Evolutionary conservation across 2,329 filamentous ascomycete genomes (phyloP).

Genomic region (Leptographium radiaticola): DNA sequence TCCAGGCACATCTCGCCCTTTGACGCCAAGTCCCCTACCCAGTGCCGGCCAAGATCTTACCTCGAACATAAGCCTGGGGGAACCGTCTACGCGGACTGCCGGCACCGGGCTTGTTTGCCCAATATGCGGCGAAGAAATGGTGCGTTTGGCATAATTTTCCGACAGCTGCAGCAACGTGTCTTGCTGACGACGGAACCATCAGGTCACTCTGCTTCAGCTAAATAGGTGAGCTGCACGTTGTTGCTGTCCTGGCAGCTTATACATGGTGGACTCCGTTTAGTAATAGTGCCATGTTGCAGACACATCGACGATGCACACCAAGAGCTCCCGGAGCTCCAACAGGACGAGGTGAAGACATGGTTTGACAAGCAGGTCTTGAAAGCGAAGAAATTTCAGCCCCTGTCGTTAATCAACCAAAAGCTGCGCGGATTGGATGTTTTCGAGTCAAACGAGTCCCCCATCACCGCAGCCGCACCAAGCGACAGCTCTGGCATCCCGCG

Average conservation of each 20-base stretch:
- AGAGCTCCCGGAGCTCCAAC: conserved; percentile 75
- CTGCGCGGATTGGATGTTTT: conserved; percentile 86
- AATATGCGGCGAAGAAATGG: conserved; percentile 99
- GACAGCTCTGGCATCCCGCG: conserved; percentile 21
- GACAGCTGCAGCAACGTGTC: no score
- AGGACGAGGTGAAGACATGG: conserved; percentile 94
- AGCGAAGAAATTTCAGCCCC: conserved; percentile 82
- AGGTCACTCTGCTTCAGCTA: conserved; percentile 85
- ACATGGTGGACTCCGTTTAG: no score
- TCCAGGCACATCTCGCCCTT: conserved; percentile 38
- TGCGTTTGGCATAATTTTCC: conserved; percentile 23
- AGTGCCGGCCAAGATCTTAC: conserved; percentile 65
- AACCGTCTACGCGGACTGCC: conserved; percentile 39
- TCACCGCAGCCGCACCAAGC: conserved; percentile 16
- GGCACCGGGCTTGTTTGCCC: conserved; percentile 71
- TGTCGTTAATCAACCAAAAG: conserved; percentile 87
- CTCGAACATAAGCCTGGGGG: conserved; percentile 61
- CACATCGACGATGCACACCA: conserved; percentile 80
- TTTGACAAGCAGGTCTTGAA: conserved; percentile 91
- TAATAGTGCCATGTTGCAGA: conserved; percentile 12
- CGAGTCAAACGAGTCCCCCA: conserved; percentile 67
- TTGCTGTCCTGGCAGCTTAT: no score
- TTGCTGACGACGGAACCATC: not conserved
- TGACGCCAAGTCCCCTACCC: conserved; percentile 49
- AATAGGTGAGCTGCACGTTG: conserved; percentile 44